Conservation (phyloP, 108 stramenopile genomes). For the Cylindrotheca fusiformis region DNA sequence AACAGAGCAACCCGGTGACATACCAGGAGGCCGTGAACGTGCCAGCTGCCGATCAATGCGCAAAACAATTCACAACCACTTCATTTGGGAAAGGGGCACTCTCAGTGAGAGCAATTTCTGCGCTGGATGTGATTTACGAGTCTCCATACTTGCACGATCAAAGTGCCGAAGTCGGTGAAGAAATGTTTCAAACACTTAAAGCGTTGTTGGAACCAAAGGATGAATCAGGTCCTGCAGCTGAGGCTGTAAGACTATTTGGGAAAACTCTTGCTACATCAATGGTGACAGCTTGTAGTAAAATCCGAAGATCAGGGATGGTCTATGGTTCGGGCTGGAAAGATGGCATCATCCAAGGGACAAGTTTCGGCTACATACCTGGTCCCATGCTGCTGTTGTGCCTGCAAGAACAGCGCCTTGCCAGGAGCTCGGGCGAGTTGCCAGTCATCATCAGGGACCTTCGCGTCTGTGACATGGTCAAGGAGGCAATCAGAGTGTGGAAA, state of each 20-base stretch:
- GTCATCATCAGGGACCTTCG: slow-evolving; percentile 13
- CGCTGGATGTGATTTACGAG: slow-evolving; percentile 8
- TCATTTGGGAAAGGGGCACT: too few relatives aligned
- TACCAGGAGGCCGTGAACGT: too few relatives aligned
- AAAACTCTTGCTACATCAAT: slow-evolving; percentile 6
- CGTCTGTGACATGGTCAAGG: slow-evolving; percentile 1
- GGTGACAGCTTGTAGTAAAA: not conserved
- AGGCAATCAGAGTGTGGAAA: slow-evolving; percentile 17
- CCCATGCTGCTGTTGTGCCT: slow-evolving; percentile 20
- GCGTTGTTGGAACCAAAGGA: slow-evolving; percentile 11
- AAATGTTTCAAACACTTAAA: slow-evolving; percentile 20
- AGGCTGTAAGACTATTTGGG: slow-evolving; percentile 15
- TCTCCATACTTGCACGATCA: slow-evolving; percentile 20
- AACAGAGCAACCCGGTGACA: too few relatives aligned
- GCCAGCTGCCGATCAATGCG: too few relatives aligned
- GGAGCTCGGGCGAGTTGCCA: not conserved
- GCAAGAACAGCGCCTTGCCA: slow-evolving; percentile 22
- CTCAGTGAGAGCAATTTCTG: not conserved
- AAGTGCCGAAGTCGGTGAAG: slow-evolving; percentile 33
- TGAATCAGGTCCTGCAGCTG: not conserved
- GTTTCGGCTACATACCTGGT: slow-evolving; percentile 14
- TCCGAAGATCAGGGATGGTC: slow-evolving; percentile 15
- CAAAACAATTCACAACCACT: too few relatives aligned
- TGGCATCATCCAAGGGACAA: slow-evolving; percentile 12
- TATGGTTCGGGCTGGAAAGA: slow-evolving; percentile 21